Percentiles rank a stretch among this genome's conserved stretches.
phyloP scores from a whole-genome alignment of 345 rosid genomes.

The Brassica cretica region DNA sequence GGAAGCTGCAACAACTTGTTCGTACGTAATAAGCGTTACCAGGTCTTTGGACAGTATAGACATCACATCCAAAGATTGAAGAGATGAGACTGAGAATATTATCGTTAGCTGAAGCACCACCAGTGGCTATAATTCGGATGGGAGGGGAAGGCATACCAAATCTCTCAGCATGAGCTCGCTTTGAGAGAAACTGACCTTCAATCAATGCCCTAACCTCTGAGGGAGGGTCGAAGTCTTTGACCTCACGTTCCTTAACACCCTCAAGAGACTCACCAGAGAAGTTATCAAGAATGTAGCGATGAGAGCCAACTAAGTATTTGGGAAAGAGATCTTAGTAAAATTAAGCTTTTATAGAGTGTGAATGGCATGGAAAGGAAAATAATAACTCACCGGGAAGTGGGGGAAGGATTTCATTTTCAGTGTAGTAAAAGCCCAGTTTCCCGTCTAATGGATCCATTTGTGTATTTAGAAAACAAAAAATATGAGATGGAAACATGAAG shows the following conservation, averaged over 20 bases:
- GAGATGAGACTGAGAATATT: slow-evolving; percentile 63
- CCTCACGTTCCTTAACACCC: slow-evolving; percentile 55
- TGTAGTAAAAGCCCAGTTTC: slow-evolving; percentile 92
- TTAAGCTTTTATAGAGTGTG: background rate
- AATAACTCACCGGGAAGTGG: slow-evolving; percentile 78
- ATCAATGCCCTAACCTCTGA: slow-evolving; percentile 87
- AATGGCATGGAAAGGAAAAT: background rate
- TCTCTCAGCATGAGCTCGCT: slow-evolving; percentile 85
- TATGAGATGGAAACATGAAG: background rate
- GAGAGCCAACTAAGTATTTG: slow-evolving; percentile 66
- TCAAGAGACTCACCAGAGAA: slow-evolving; percentile 51
- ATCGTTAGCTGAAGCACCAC: slow-evolving; percentile 86
- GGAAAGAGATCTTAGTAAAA: slow-evolving; percentile 4
- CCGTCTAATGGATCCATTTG: slow-evolving; percentile 56
- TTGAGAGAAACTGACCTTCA: slow-evolving; percentile 88
- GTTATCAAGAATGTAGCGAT: slow-evolving; percentile 67
- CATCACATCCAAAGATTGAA: slow-evolving; percentile 78
- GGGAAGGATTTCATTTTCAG: slow-evolving; percentile 95
- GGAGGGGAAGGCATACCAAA: slow-evolving; percentile 93
- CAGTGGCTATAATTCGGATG: slow-evolving; percentile 78
- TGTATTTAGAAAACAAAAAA: slow-evolving; percentile 33
- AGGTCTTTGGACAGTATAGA: slow-evolving; percentile 77
- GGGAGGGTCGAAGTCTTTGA: slow-evolving; percentile 76
- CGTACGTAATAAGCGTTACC: slow-evolving; percentile 43
- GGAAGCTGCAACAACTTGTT: slow-evolving; percentile 3